phyloP scores from a whole-genome alignment of 192 early-diverging fungal species.

The Cladochytrium replicatum region DNA sequence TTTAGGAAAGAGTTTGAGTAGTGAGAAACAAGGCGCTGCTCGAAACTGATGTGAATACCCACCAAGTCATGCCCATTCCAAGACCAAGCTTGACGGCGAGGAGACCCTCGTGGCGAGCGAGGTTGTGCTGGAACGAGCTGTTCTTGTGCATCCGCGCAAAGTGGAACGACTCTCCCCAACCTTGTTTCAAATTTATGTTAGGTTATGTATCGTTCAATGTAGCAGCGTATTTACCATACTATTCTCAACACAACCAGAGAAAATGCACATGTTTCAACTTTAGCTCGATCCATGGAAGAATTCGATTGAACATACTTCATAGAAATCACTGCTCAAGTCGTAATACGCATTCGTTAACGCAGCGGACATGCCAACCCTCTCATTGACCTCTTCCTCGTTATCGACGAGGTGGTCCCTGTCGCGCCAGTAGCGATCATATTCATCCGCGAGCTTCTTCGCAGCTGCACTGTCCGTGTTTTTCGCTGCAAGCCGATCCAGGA shows the following conservation, averaged over 20 bases:
- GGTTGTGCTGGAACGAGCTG: slow-evolving; percentile 67
- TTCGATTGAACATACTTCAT: too few species aligned
- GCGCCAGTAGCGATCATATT: slow-evolving; percentile 32
- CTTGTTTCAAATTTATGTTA: too few species aligned
- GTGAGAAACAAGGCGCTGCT: too few species aligned
- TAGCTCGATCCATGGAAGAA: too few species aligned
- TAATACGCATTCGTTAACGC: slow-evolving; percentile 42
- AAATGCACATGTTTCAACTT: too few species aligned
- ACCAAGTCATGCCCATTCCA: slow-evolving; percentile 58
- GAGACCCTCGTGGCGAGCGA: slow-evolving; percentile 85
- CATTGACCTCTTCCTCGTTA: slow-evolving; percentile 22
- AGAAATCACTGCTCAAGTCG: slow-evolving; percentile 43
- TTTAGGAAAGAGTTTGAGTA: too few species aligned
- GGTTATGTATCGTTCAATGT: too few species aligned
- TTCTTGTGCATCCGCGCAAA: slow-evolving; percentile 74
- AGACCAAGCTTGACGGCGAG: slow-evolving; percentile 68
- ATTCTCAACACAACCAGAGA: too few species aligned
- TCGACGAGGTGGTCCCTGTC: slow-evolving; percentile 24
- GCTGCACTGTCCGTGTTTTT: slow-evolving; percentile 31
- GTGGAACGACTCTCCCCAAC: slow-evolving; percentile 90
- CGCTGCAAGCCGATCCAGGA: slow-evolving; percentile 29
- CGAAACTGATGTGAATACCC: too few species aligned
- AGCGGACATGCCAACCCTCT: slow-evolving; percentile 18
- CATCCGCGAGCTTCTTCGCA: slow-evolving; percentile 31
- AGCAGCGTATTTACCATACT: too few species aligned